phyloP scores from a whole-genome alignment of 208 protist species.

The Acanthamoeba royreba region DNA sequence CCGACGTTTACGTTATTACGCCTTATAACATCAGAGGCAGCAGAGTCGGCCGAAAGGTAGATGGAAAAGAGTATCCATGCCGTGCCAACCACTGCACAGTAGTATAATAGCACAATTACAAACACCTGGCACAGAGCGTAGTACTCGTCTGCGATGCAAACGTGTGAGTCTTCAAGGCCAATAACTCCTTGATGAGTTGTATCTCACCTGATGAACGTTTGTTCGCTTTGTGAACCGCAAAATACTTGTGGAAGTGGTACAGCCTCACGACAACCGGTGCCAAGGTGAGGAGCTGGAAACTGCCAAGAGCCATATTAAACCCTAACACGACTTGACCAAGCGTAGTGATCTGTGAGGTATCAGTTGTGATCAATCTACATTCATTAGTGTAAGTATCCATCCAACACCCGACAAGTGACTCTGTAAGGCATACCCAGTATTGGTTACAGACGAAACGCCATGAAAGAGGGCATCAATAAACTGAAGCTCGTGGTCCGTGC shows the following conservation, averaged over 20 bases:
- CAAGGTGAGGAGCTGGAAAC: too few species aligned
- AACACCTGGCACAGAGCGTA: background rate
- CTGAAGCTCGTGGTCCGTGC: background rate
- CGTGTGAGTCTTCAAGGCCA: too few species aligned
- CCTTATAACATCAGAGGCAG: too few species aligned
- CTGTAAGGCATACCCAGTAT: background rate
- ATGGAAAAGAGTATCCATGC: background rate
- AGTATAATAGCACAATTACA: background rate
- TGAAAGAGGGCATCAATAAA: background rate
- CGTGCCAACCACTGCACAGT: background rate
- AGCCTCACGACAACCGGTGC: too few species aligned
- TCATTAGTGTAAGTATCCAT: background rate
- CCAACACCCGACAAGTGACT: background rate
- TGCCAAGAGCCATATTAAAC: too few species aligned
- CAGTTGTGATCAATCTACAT: background rate
- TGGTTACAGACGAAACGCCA: background rate
- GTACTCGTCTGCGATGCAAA: background rate
- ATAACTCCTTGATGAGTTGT: too few species aligned
- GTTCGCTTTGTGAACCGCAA: too few species aligned
- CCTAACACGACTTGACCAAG: background rate
- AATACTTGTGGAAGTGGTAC: too few species aligned
- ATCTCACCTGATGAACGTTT: too few species aligned
- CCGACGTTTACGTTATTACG: too few species aligned
- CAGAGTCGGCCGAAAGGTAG: too few species aligned
- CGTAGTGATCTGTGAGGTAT: background rate